Conservation (phyloP, 345 rosid species). For the Citrus unshiu region DNA sequence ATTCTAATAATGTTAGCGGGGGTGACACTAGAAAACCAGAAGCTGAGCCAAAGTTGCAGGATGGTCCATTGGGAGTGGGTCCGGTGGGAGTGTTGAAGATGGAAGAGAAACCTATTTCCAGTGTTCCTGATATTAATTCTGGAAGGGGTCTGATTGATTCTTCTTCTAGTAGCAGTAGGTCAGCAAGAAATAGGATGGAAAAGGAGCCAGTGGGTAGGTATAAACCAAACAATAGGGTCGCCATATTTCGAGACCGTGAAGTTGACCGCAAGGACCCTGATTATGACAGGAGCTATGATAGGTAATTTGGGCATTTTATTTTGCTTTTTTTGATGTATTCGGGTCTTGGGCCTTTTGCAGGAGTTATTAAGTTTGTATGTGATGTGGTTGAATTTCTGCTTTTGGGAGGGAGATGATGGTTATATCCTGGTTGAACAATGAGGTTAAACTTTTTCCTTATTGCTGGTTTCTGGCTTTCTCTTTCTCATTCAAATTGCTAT, state of each 20-base stretch:
- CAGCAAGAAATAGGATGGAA: conserved; percentile 57
- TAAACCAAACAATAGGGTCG: conserved; percentile 55
- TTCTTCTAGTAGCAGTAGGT: conserved; percentile 44
- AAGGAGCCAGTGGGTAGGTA: conserved; percentile 58
- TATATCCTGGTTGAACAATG: not conserved
- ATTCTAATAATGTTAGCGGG: conserved; percentile 32
- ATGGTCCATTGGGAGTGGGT: conserved; percentile 34
- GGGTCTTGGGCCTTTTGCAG: not conserved
- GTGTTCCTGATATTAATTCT: conserved; percentile 37
- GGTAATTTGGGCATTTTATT: conserved; percentile 29
- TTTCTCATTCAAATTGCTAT: not conserved
- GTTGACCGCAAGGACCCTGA: conserved; percentile 76
- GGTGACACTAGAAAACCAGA: conserved; percentile 40
- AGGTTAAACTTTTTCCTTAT: no score
- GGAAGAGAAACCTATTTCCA: conserved; percentile 45
- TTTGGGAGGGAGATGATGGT: not conserved
- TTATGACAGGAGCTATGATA: conserved; percentile 75
- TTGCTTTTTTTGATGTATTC: not conserved
- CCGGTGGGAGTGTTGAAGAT: conserved; percentile 34
- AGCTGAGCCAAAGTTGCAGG: conserved; percentile 43
- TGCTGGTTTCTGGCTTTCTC: not conserved
- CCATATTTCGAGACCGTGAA: conserved; percentile 80
- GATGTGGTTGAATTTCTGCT: not conserved
- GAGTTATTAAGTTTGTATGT: not conserved
- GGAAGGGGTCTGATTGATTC: conserved; percentile 47